Evolutionary conservation across 768 basidiomycete species (phyloP), one percentile per base, ranked within the genome.

Genomic region (Kwoniella sp.): DNA sequence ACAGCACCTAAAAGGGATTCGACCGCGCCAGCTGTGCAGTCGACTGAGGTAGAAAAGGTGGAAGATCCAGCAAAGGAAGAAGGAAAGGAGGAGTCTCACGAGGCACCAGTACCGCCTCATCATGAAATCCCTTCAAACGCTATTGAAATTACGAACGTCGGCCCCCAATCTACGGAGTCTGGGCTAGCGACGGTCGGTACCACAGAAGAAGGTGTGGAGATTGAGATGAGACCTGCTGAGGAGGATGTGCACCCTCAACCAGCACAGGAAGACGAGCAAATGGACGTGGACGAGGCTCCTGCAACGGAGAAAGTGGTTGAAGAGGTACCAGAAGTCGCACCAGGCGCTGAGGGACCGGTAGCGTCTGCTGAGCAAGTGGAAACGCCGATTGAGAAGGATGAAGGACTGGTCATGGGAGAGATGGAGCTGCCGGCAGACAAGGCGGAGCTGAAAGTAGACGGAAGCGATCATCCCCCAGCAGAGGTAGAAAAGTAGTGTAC

Each of bases 41-140:
- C 37, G 15, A 36, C 33, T 17, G 25, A 60, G 53, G n/a, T 24
- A 19, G 37, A 33, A 44, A 49, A 13, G 30, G 10, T 27, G 21
- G 47, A 13, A 21, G 64, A 55, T 49, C 59, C 64, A 24, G 44
- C 47, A 26, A 50, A 19, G 10, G 58, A 52, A 6, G 30, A 7
- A 56, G 21, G 30, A 19, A 21, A 25, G 19, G 58, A 60, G 22
- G 58, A 37, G 22, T 22, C 46, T 12, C 54, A 54, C 48, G 58
- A 64, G 27, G 37, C 57, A 17, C 2, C 50, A 15, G 58, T 54
- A 2, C 55, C 68, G 13, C 22, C 50, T 30, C 63, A 64, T 37
- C 21, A 40, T 2, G 25, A 56, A 9, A 56, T 74, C 26, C 73
- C 73, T 2, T 60, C 68, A n/a, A 74, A 74, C 57, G 73, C 73